Percentiles rank a stretch among this genome's conserved stretches.
Evolutionary conservation across 2,329 filamentous ascomycete genomes (phyloP).

Genomic region (Botrytis squamosa): DNA sequence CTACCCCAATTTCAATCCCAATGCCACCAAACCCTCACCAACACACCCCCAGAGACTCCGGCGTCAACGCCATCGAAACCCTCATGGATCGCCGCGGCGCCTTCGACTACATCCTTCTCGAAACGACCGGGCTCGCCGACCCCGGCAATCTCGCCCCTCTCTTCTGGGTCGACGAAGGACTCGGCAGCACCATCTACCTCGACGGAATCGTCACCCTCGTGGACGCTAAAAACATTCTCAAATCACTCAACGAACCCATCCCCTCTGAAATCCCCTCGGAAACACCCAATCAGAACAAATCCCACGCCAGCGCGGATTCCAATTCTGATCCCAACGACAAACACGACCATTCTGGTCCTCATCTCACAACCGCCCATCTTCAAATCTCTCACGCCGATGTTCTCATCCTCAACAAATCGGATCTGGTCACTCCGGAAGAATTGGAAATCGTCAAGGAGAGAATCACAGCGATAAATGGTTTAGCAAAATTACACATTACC

Average conservation of each 20-base stretch:
- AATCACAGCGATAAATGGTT: constrained; percentile 81
- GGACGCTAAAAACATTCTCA: constrained; percentile 88
- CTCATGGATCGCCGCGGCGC: constrained; percentile 90
- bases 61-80: constrained; percentile 91
- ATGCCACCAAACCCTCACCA: neutral
- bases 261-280: constrained; percentile 53
- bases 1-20: neutral
- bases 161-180: constrained; percentile 96
- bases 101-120: constrained; percentile 96
- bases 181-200: constrained; percentile 92
- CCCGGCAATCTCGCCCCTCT: constrained; percentile 92
- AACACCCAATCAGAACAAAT: constrained; percentile 12
- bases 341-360: constrained; percentile 52
- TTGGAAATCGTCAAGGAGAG: constrained; percentile 68
- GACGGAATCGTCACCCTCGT: constrained; percentile 96
- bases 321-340: neutral
- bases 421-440: constrained; percentile 71
- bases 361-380: constrained; percentile 89
- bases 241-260: constrained; percentile 71
- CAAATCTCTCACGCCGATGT: constrained; percentile 98
- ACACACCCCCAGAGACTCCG: constrained; percentile 65
- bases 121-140: constrained; percentile 93
- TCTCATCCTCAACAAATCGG: constrained; percentile 89
- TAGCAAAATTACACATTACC: constrained; percentile 85
- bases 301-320: constrained; percentile 43